Evolutionary conservation across 2,329 filamentous ascomycete species (phyloP), one percentile per base, ranked within the genome.

Genomic region (Alternaria rosae): DNA sequence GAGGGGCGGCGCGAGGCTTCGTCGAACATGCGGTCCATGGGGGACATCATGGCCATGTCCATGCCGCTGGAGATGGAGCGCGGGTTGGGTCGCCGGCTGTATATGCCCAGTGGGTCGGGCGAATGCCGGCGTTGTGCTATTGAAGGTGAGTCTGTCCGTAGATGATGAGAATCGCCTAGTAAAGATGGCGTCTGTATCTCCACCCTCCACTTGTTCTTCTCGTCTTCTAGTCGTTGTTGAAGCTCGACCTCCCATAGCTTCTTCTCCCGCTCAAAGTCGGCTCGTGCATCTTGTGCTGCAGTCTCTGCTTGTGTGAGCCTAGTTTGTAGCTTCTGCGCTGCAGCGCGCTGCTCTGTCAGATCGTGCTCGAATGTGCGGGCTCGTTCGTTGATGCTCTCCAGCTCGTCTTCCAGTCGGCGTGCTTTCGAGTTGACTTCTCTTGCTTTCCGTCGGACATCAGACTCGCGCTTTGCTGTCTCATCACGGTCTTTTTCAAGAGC

Each of bases 401-500:
- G 81, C 68, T 98, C 93, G 68, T 97, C 92, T 76, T 97, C 93
- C 21, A 91, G 83, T 56, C 86, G 87, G 70, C 92, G 88, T 11
- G 83, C 82, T 76, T 88, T 91, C 15, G 85, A 80, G 56, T 91
- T 91, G 86, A 91, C 85, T 79, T 99, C 95, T 64, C 95, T 88
- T 56, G 93, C 91, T 81, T 96, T 98, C 77, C 91, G 92, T 68
- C 95, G 87, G 80, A 97, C 88, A 41, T 98, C 95, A 6, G 88
- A 90, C 80, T 99, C 95, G 61, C 92, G 89, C 69, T 89, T 89
- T 52, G 89, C 85, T 9, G 92, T 88, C 73, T 99, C 95, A 74
- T 98, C 94, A 58, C 92, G 88, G 78, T 99, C 96, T 76, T 91
- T 95, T 78, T 99, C 95, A 10, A 98, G 83, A 52, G 84, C 90